Evolutionary conservation across 208 protist species (phyloP), one percentile per base, ranked within the genome.

Genomic region (Leishmania martiniquensis): DNA sequence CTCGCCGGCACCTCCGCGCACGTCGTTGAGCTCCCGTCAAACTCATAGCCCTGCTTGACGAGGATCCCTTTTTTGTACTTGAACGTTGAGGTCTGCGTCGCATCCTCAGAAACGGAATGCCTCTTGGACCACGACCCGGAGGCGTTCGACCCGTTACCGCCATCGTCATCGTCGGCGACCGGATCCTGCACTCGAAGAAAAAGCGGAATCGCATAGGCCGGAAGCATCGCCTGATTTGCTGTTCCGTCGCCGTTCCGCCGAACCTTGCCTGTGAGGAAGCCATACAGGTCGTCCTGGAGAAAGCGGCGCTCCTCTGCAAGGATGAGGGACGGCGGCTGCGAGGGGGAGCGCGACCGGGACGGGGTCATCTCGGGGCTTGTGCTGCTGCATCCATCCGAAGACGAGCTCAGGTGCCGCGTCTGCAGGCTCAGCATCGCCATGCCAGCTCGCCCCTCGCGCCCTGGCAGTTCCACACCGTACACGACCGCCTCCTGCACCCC

Each of bases 381-480:
- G 63, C 37, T 68, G 63, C 63, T 45, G 63, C 63, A n/a, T 20
- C 51, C 75, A 34, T 63, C 32, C 34, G 25, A 15, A 6, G n/a
- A 10, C n/a, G 32, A 34, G 13, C 47, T 1, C 37, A 42, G n/a
- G 57, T 70, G 57, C 10, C 49, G 55, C 13, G 66, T 32, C 45
- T 80, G 87, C 39, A 92, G 84, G 22, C 69, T 73, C 44, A 92
- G 70, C 77, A 89, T 83, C 65, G 84, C 88, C 90, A 96, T 96
- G 45, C 90, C 89, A 0, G 87, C 87, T 7, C 87, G 84, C 7
- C 93, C 93, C 59, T 96, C 93, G 1, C 76, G 77, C 2, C 76
- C 68, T 5, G 85, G 82, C 34, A 95, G 57, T 45, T 54, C 20
- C 32, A 95, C 86, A 69, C 91, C 93, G 83, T 94, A 96, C 55